These are phyloP conservation scores for Kluyveromyces sp. DNA, from an alignment of 1,139 yeast genomes.

Conservation along the genomic window DNA sequence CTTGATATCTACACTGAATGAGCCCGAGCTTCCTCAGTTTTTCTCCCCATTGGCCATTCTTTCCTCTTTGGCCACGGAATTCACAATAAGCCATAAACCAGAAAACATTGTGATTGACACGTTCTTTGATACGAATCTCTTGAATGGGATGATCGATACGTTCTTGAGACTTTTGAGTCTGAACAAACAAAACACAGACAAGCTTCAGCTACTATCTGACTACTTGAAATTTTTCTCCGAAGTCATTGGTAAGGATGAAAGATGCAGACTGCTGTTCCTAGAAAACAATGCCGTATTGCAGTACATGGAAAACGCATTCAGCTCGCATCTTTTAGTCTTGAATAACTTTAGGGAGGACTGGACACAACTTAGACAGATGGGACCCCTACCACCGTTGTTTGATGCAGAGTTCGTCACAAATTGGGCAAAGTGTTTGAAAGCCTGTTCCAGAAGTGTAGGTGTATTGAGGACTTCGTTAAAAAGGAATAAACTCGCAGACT, in stretches of 20 bases:
- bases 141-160: constrained; percentile 22
- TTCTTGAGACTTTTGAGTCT: constrained; percentile 22
- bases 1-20: constrained; percentile 4
- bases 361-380: constrained; percentile 12
- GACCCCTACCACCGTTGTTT: constrained; percentile 21
- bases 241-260: constrained; percentile 27
- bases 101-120: constrained; percentile 24
- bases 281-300: constrained; percentile 19
- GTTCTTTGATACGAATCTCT: constrained; percentile 21
- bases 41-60: constrained; percentile 5
- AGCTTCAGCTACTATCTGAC: constrained; percentile 18
- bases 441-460: constrained; percentile 69
- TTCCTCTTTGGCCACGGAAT: constrained; percentile 6
- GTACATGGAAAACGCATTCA: constrained; percentile 22
- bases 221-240: constrained; percentile 25
- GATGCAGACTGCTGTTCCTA: constrained; percentile 21
- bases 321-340: constrained; percentile 19
- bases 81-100: constrained; percentile 16
- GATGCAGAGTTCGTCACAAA: constrained; percentile 22
- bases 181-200: constrained; percentile 15
- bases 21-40: constrained; percentile 6
- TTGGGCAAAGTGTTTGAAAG: constrained; percentile 44
- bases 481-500: constrained; percentile 47
- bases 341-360: constrained; percentile 19
- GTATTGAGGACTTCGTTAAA: constrained; percentile 63